Conservation (phyloP, 1,139 yeast genomes). For the Geotrichum bryndzae region DNA sequence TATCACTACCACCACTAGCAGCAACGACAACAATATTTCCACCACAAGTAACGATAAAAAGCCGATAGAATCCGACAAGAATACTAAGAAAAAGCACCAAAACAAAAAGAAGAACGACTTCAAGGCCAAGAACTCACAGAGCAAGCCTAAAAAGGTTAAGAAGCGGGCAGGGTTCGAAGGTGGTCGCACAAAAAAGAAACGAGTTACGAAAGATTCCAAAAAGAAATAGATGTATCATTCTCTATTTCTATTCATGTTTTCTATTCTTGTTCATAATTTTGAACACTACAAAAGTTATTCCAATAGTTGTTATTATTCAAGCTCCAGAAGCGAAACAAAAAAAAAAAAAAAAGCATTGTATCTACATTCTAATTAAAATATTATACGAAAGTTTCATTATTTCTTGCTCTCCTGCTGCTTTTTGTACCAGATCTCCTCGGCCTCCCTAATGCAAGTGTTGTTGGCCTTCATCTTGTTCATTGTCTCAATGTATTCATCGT, state of each 20-base stretch:
- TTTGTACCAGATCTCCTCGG: constrained; percentile 71
- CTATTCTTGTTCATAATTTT: not conserved
- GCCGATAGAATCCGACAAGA: not conserved
- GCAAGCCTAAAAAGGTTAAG: constrained; percentile 9
- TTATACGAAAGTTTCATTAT: not conserved
- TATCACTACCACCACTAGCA: not conserved
- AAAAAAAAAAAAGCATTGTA: not conserved
- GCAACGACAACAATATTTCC: not conserved
- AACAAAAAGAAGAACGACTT: not conserved
- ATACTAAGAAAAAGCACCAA: not conserved
- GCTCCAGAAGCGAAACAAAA: not conserved
- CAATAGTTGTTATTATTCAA: not conserved
- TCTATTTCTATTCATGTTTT: not conserved
- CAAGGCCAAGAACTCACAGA: not conserved
- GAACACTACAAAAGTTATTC: not conserved
- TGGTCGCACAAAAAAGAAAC: constrained; percentile 6
- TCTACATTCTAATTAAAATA: not conserved
- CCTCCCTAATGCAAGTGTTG: constrained; percentile 80
- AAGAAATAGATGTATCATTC: not conserved
- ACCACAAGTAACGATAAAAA: not conserved
- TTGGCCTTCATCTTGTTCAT: constrained; percentile 96
- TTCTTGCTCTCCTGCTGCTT: constrained; percentile 15
- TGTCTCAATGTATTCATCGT: constrained; percentile 92
- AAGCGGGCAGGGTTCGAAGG: constrained; percentile 16
- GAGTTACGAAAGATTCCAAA: not conserved